Evolutionary conservation across 768 basidiomycete genomes (phyloP).

Genomic region (Boletus subparvulus): DNA sequence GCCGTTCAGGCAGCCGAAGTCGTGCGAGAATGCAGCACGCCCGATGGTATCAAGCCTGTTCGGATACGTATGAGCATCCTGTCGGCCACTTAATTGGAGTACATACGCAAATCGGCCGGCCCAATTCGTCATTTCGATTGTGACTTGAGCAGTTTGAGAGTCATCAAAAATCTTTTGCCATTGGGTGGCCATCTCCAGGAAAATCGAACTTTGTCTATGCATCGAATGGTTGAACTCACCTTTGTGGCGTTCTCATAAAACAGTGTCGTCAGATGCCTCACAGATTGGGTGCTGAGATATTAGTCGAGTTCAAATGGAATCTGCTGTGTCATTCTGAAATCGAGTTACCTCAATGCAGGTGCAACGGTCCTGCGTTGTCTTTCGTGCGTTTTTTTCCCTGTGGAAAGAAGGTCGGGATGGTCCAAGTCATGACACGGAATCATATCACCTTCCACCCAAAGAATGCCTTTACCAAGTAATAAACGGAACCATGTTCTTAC

Average conservation of each 20-base stretch:
- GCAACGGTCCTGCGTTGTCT: slow-evolving; percentile 51
- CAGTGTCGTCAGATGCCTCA: slow-evolving; percentile 49
- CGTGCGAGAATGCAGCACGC: slow-evolving; percentile 61
- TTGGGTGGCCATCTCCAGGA: slow-evolving; percentile 41
- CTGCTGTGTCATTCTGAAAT: not conserved
- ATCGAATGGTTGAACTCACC: slow-evolving; percentile 8
- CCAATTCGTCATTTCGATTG: slow-evolving; percentile 59
- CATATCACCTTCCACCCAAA: slow-evolving; percentile 60
- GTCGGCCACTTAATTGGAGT: not conserved
- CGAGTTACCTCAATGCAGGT: slow-evolving; percentile 53
- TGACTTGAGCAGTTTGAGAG: slow-evolving; percentile 37
- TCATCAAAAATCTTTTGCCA: slow-evolving; percentile 50
- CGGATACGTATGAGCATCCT: not conserved
- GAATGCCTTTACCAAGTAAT: slow-evolving; percentile 60
- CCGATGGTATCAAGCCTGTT: slow-evolving; percentile 57
- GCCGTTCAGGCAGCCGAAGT: slow-evolving; percentile 56
- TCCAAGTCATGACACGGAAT: not conserved
- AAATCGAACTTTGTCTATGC: slow-evolving; percentile 1
- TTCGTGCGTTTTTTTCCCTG: slow-evolving; percentile 59
- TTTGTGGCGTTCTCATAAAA: slow-evolving; percentile 58
- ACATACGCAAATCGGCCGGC: slow-evolving; percentile 60
- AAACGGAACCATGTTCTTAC: slow-evolving; percentile 64
- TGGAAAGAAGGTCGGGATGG: not conserved
- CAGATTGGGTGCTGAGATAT: slow-evolving; percentile 46
- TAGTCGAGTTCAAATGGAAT: not conserved